Percentiles rank a stretch among this genome's conserved stretches.
Conservation (phyloP, 1,284 basidiomycete species). For the Cutaneotrichosporon sp. region DNA sequence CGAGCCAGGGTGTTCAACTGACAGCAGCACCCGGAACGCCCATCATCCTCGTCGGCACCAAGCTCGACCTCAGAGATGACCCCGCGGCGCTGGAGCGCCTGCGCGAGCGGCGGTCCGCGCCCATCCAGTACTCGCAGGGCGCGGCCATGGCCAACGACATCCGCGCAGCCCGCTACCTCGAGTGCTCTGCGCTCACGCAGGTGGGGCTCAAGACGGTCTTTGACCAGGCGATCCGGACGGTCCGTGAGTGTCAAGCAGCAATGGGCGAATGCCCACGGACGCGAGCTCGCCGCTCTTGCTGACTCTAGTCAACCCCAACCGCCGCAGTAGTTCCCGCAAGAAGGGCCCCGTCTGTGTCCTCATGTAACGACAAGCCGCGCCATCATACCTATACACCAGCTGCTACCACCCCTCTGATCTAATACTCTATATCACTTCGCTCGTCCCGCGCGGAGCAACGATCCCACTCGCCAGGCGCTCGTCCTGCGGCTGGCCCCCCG, state of each 20-base stretch:
- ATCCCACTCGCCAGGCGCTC: not conserved
- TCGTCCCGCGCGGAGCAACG: conserved; percentile 1
- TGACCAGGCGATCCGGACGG: conserved; percentile 85
- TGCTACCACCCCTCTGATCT: conserved; percentile 2
- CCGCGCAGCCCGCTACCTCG: conserved; percentile 51
- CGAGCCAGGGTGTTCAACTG: conserved; percentile 71
- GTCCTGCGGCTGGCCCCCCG: conserved; percentile 4
- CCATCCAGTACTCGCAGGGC: conserved; percentile 82
- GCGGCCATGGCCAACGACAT: conserved; percentile 91
- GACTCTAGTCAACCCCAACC: conserved; percentile 47
- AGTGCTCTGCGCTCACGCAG: conserved; percentile 79
- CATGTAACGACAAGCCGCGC: conserved; percentile 36
- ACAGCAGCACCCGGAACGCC: conserved; percentile 93
- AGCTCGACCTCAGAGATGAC: conserved; percentile 96
- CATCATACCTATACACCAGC: not conserved
- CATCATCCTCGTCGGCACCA: conserved; percentile 95
- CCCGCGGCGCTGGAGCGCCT: conserved; percentile 86
- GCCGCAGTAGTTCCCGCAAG: conserved; percentile 46
- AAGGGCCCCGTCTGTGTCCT: conserved; percentile 42
- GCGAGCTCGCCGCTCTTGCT: not conserved
- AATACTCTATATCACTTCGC: conserved; percentile 2
- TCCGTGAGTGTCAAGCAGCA: conserved; percentile 62
- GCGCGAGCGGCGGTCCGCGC: conserved; percentile 91
- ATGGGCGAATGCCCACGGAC: not conserved
- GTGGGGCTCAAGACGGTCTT: conserved; percentile 97